A percentile compares a stretch with the other conserved stretches of the same genome.
Conservation (phyloP, 208 protist species). For the Leishmania major region DNA sequence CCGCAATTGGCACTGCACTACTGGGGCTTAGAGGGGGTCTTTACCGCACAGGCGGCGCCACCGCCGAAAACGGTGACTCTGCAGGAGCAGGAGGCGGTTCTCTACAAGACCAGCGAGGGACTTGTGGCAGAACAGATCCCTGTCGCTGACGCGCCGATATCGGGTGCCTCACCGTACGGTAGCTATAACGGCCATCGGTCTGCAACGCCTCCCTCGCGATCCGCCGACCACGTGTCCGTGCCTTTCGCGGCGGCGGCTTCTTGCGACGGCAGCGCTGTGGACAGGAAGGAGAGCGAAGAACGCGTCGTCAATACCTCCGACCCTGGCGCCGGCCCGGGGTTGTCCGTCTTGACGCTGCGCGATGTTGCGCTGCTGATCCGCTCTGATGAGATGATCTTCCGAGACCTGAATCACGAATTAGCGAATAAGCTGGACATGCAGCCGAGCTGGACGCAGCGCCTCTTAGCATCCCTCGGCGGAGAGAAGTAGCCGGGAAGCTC, state of each 20-base stretch:
- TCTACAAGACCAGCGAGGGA: neutral
- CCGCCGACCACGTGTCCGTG: neutral
- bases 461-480: neutral
- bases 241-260: neutral
- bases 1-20: constrained; percentile 59
- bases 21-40: constrained; percentile 58
- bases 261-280: neutral
- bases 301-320: neutral
- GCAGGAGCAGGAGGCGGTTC: constrained; percentile 4
- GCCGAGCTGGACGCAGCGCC: constrained; percentile 22
- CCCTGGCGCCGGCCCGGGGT: neutral
- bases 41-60: constrained; percentile 29
- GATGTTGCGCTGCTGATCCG: constrained; percentile 73
- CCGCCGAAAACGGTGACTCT: constrained; percentile 22
- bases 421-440: constrained; percentile 54
- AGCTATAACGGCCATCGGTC: neutral
- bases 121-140: neutral
- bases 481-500: neutral
- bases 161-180: neutral
- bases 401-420: constrained; percentile 58
- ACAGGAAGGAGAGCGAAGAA: neutral
- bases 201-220: neutral
- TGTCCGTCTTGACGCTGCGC: constrained; percentile 47
- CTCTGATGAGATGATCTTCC: constrained; percentile 79
- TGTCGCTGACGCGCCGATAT: neutral